Percentiles rank a stretch among this genome's conserved stretches.
Conservation (phyloP, 768 basidiomycete species). For the Amanita molliuscula region DNA sequence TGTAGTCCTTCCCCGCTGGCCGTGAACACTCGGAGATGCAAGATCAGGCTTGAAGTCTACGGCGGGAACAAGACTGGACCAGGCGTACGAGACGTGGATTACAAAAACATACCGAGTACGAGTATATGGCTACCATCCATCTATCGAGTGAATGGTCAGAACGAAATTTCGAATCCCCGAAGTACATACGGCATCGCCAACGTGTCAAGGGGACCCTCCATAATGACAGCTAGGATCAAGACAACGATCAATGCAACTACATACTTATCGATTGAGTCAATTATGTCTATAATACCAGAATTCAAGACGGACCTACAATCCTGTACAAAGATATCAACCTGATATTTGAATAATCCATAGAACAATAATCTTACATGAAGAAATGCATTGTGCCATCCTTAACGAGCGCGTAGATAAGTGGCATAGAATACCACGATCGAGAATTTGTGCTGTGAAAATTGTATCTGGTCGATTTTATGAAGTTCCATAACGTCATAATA, state of each 20-base stretch:
- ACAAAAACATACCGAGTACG: neutral
- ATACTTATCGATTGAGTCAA: no score
- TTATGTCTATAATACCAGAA: no score
- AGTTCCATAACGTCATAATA: neutral
- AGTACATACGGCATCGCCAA: neutral
- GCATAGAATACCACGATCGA: neutral
- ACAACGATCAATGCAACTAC: no score
- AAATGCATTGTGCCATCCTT: neutral
- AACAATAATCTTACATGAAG: neutral
- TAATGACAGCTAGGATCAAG: no score
- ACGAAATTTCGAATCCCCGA: neutral
- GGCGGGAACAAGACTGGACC: neutral
- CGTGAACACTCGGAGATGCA: neutral
- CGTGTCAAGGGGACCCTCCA: neutral
- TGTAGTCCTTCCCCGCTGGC: neutral
- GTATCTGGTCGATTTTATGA: neutral
- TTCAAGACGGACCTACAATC: neutral
- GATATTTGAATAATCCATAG: neutral
- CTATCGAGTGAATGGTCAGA: neutral
- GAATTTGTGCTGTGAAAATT: neutral
- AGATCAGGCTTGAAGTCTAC: neutral
- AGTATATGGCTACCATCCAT: neutral
- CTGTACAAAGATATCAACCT: neutral
- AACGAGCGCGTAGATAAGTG: neutral
- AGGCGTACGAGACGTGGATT: neutral